These are phyloP conservation scores for Dillenia turbinata DNA, from an alignment of 164 flowering plant genomes.

Conservation along the genomic window DNA sequence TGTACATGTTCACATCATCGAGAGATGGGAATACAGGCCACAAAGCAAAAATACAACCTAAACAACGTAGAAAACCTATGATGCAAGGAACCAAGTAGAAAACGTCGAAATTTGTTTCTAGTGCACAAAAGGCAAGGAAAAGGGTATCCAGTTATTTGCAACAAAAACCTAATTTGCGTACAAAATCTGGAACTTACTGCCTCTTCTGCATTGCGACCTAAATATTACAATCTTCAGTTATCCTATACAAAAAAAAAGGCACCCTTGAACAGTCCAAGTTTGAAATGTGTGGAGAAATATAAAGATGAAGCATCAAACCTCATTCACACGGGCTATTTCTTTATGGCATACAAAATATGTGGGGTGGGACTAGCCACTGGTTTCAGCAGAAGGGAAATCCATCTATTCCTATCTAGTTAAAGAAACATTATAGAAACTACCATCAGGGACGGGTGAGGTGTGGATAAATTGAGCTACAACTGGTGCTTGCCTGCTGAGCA, in stretches of 20 bases:
- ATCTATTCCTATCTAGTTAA: conserved; percentile 5
- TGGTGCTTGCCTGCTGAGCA: conserved; percentile 43
- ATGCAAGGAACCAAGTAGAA: too few species aligned
- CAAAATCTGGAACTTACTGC: conserved; percentile 23
- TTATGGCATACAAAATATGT: conserved; percentile 25
- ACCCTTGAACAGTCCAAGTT: conserved; percentile 23
- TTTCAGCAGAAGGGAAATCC: conserved; percentile 13
- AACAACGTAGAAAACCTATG: too few species aligned
- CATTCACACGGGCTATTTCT: conserved; percentile 20
- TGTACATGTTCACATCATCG: too few species aligned
- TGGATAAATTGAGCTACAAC: conserved; percentile 46
- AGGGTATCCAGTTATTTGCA: conserved; percentile 12
- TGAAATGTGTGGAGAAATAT: conserved; percentile 6
- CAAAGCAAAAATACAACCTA: too few species aligned
- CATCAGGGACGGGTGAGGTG: conserved; percentile 34
- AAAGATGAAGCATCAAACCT: conserved; percentile 25
- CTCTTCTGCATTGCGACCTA: conserved; percentile 29
- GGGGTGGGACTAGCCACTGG: conserved; percentile 8
- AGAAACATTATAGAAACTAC: conserved; percentile 1
- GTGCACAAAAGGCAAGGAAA: conserved; percentile 6
- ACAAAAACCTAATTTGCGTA: conserved; percentile 21
- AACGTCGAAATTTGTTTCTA: background rate
- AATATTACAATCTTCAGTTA: conserved; percentile 39
- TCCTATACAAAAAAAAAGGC: conserved; percentile 36
- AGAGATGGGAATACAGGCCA: too few species aligned